Conservation (phyloP, 495 filamentous ascomycete genomes). For the Lichenothelia convexa region DNA sequence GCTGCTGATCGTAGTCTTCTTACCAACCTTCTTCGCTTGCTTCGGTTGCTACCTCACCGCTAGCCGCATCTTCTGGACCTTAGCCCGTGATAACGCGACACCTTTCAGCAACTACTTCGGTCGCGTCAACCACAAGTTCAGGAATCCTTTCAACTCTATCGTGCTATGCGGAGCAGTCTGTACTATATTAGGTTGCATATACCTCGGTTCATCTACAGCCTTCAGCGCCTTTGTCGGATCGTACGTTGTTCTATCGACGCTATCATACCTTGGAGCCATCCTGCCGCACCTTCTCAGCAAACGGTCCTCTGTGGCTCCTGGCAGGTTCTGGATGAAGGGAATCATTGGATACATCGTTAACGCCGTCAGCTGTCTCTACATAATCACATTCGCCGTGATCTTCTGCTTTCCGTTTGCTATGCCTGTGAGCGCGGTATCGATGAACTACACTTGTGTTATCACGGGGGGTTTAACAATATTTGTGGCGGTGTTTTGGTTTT, state of each 20-base stretch:
- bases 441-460: constrained; percentile 8
- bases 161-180: constrained; percentile 39
- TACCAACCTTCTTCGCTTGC: constrained; percentile 39
- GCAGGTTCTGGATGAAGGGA: constrained; percentile 48
- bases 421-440: not conserved
- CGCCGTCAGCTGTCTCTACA: constrained; percentile 39
- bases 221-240: constrained; percentile 59
- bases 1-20: constrained; percentile 47
- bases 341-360: constrained; percentile 40
- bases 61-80: constrained; percentile 62
- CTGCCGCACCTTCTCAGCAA: constrained; percentile 49
- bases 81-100: constrained; percentile 52
- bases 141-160: constrained; percentile 52
- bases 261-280: constrained; percentile 60
- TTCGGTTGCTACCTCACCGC: constrained; percentile 56
- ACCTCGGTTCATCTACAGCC: constrained; percentile 50
- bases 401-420: constrained; percentile 42
- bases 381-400: constrained; percentile 47
- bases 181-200: constrained; percentile 53
- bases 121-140: constrained; percentile 29
- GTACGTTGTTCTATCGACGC: constrained; percentile 53
- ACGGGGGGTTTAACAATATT: constrained; percentile 14
- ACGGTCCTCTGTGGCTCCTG: constrained; percentile 42
- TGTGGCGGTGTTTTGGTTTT: constrained; percentile 11
- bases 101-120: constrained; percentile 30